These are phyloP conservation scores for Periglandula ipomoeae DNA, from an alignment of 2,329 filamentous ascomycete species.

Conservation along the genomic window DNA sequence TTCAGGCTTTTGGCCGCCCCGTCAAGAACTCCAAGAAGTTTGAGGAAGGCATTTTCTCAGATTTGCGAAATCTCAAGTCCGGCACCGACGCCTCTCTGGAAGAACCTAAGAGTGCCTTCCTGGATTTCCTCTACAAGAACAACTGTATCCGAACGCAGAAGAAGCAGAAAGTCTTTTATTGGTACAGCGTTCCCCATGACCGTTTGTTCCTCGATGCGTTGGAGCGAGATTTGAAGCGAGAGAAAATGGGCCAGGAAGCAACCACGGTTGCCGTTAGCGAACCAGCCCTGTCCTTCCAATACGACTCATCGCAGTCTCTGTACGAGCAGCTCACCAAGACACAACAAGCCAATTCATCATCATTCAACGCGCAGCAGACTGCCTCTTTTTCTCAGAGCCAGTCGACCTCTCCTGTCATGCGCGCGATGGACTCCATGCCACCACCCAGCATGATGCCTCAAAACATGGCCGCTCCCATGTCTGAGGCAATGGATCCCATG, in stretches of 20 bases:
- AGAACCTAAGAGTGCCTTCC: constrained; percentile 95
- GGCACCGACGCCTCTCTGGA: constrained; percentile 96
- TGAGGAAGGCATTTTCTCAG: constrained; percentile 98
- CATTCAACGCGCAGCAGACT: constrained; percentile 74
- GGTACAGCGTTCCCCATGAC: constrained; percentile 98
- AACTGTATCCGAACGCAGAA: constrained; percentile 99
- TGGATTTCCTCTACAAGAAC: constrained; percentile 99
- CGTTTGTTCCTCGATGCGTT: constrained; percentile 93
- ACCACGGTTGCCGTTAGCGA: constrained; percentile 96
- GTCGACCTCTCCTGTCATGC: constrained; percentile 79
- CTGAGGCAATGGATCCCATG: constrained; percentile 64
- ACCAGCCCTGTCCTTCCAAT: constrained; percentile 95
- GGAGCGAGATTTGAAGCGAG: constrained; percentile 93
- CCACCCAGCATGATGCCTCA: constrained; percentile 71
- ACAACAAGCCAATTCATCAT: constrained; percentile 96
- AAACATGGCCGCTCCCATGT: constrained; percentile 42
- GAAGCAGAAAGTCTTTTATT: constrained; percentile 99
- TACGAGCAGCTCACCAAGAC: constrained; percentile 99
- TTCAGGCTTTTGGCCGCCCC: constrained; percentile 95
- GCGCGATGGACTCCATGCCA: constrained; percentile 88
- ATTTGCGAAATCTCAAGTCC: constrained; percentile 94
- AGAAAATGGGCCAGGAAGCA: constrained; percentile 98
- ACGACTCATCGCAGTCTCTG: constrained; percentile 96
- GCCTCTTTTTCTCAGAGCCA: constrained; percentile 62
- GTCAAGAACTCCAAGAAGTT: constrained; percentile 99